Evolutionary conservation across 2,329 filamentous ascomycete genomes (phyloP), one percentile per base, ranked within the genome.

Genomic region (Thielaviopsis cerberus): DNA sequence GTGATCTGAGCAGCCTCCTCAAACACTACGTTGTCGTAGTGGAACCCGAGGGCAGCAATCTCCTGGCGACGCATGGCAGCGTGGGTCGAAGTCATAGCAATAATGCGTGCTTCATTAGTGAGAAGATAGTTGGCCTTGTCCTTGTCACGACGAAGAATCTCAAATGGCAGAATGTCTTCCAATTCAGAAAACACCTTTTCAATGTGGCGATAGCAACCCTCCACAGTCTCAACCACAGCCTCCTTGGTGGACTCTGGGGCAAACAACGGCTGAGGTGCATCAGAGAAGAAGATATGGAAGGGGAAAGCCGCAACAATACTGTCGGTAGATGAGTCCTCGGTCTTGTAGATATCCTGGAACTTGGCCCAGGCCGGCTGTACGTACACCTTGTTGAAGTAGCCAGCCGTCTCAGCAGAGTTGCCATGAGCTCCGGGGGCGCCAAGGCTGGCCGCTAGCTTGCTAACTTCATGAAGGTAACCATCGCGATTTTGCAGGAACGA

Each of bases 1-100:
- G 91, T 98, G 66, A 98, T 91, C 67, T 98, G 92, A 13, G 92
- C 92, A 4, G 92, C 91, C 75, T 98, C 92, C 73, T 98, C 92
- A 86, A 98, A 96, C 57, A 98, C 78, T 13, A 98, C 86, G 63
- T 95, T 98, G 73, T 97, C 90, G 66, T 98, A 98, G 64, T 88
- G 88, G 71, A 98, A 98, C 17, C 90, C 90, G n/a, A 97, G 77
- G 17, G 80, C 78, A 0, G 88, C 85, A 64, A 98, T 97, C 65
- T 97, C 91, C 62, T 88, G 82, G 62, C 91, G 78, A 61, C 89
- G 82, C 78, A 98, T 98, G 1, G 92, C 92, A 4, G 92, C 94
- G 69, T 98, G 92, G 0, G 94, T 98, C 3, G 90, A 94, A 20
- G 92, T 98, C 94, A 98, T 98, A 59, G 92, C 94, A 63, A 98